Conservation (phyloP, 2,329 filamentous ascomycete genomes). For the Penicillium crustosum region DNA sequence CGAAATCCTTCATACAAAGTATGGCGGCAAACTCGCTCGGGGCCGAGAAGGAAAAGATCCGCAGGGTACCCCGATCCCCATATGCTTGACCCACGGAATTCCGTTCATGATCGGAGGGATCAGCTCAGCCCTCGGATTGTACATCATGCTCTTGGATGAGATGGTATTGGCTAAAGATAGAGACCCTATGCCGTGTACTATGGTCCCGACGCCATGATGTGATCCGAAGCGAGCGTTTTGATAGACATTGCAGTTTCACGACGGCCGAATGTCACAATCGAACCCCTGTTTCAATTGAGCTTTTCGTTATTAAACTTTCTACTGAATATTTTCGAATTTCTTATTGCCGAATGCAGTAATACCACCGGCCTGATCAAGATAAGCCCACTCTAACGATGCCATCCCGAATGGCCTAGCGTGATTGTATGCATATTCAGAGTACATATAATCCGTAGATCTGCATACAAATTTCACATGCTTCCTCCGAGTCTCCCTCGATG, state of each 20-base stretch:
- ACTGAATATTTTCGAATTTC: neutral
- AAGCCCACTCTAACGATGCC: neutral
- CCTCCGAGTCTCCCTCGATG: neutral
- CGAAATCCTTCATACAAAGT: neutral
- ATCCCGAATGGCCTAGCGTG: too few relatives aligned
- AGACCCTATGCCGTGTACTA: neutral
- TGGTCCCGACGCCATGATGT: neutral
- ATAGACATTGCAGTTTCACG: neutral
- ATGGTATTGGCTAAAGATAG: neutral
- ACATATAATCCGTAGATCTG: neutral
- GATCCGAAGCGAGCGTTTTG: neutral
- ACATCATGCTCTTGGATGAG: neutral
- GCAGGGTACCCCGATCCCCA: neutral
- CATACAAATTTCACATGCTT: neutral
- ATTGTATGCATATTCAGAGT: neutral
- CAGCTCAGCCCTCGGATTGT: neutral
- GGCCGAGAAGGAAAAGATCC: neutral
- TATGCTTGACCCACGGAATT: neutral
- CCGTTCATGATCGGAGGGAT: neutral
- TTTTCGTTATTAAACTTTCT: neutral
- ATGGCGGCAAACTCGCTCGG: neutral
- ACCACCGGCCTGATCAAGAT: neutral
- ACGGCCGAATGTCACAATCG: neutral
- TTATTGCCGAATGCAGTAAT: neutral
- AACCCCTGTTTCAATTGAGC: neutral